Evolutionary conservation across 2,329 filamentous ascomycete species (phyloP).

Genomic region (Knoxdaviesia proteae): DNA sequence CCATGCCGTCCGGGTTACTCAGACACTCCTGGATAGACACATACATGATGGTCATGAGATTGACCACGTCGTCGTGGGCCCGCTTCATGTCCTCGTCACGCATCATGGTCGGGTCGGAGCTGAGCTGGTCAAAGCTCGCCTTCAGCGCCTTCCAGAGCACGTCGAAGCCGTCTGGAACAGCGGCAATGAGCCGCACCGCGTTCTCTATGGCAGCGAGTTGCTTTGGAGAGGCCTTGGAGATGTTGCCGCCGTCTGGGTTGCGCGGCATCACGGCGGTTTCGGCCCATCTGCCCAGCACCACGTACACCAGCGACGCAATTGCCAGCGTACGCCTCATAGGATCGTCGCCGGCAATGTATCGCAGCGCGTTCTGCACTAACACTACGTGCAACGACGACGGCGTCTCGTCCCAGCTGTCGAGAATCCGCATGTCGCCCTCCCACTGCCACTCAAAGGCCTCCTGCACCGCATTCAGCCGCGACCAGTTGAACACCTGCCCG

Average conservation of each 20-base stretch:
- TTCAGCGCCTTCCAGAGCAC: constrained; percentile 30
- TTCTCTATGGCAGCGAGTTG: constrained; percentile 39
- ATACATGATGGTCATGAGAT: constrained; percentile 43
- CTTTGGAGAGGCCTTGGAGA: constrained; percentile 28
- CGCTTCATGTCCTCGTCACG: constrained; percentile 16
- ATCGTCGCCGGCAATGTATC: constrained; percentile 19
- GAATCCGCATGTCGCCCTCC: constrained; percentile 23
- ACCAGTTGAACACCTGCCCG: constrained; percentile 71
- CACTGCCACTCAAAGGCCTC: constrained; percentile 60
- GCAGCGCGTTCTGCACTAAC: constrained; percentile 36
- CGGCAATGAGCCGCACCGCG: constrained; percentile 27
- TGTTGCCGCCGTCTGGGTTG: constrained; percentile 16
- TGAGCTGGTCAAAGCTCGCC: constrained; percentile 20
- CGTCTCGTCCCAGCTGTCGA: constrained; percentile 12
- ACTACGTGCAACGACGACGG: constrained; percentile 15
- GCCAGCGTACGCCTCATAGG: constrained; percentile 27
- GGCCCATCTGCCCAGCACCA: constrained; percentile 50
- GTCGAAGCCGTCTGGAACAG: constrained; percentile 16
- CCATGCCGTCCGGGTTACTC: constrained; percentile 27
- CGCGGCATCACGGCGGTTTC: constrained; percentile 35
- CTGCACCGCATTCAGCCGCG: constrained; percentile 55
- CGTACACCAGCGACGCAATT: constrained; percentile 36
- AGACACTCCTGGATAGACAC: constrained; percentile 35
- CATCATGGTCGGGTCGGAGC: constrained; percentile 1
- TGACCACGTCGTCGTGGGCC: constrained; percentile 37